phyloP scores from a whole-genome alignment of 495 filamentous ascomycete species.

The Neurospora pannonica region DNA sequence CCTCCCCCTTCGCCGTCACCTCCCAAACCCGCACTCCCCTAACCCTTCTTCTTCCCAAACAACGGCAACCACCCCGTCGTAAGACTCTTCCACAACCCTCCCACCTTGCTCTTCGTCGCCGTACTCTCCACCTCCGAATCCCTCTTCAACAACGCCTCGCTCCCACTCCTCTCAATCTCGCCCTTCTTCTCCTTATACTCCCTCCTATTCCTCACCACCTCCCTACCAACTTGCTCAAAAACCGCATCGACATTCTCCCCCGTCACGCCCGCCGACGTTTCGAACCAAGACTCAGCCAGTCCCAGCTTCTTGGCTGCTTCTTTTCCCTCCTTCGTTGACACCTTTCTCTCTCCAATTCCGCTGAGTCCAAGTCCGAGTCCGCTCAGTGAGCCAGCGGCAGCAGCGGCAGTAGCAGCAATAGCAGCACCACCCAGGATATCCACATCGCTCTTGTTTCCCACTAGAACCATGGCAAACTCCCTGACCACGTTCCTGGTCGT shows the following conservation, averaged over 20 bases:
- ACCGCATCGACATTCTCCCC: slow-evolving; percentile 26
- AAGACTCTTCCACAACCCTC: not conserved
- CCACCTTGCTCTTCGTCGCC: not conserved
- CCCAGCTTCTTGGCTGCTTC: not conserved
- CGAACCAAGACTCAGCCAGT: slow-evolving; percentile 5
- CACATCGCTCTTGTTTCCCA: slow-evolving; percentile 28
- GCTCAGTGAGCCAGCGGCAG: not conserved
- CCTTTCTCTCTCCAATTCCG: not conserved
- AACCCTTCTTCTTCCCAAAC: not conserved
- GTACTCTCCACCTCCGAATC: not conserved
- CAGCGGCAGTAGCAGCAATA: not conserved
- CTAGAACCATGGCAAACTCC: slow-evolving; percentile 25
- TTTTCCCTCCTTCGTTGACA: not conserved
- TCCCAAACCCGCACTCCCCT: too few species aligned
- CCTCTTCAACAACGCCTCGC: not conserved
- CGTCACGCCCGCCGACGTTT: slow-evolving; percentile 27
- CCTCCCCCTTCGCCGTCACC: too few species aligned
- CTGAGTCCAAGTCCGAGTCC: not conserved
- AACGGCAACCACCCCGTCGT: not conserved
- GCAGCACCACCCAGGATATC: not conserved
- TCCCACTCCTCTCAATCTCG: slow-evolving; percentile 8
- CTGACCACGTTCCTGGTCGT: not conserved
- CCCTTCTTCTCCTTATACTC: slow-evolving; percentile 16
- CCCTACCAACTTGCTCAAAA: slow-evolving; percentile 21
- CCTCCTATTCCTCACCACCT: slow-evolving; percentile 19